Evolutionary conservation across 345 rosid species (phyloP).

Genomic region (Crucihimalaya himalaica): DNA sequence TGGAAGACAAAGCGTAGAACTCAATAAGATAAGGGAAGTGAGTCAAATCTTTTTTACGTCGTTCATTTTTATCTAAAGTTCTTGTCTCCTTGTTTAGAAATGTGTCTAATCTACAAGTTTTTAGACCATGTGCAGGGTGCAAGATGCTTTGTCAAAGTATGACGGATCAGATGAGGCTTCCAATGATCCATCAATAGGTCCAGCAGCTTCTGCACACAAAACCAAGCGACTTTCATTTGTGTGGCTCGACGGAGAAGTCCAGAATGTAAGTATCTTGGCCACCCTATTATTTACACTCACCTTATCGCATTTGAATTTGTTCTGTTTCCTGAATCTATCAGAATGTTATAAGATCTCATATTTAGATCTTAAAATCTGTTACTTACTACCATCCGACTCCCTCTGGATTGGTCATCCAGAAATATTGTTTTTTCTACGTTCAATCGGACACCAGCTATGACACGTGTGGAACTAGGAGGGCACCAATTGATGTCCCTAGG

Average conservation of each 20-base stretch:
- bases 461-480: slow-evolving; percentile 89
- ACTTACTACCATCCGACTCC: slow-evolving; percentile 1
- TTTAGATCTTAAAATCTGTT: neutral
- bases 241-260: slow-evolving; percentile 96
- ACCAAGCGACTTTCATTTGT: slow-evolving; percentile 72
- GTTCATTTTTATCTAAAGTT: neutral
- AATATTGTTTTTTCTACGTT: slow-evolving; percentile 85
- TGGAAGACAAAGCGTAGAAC: slow-evolving; percentile 85
- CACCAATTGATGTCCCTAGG: slow-evolving; percentile 64
- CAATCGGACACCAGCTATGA: slow-evolving; percentile 79
- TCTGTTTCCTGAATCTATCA: slow-evolving; percentile 11
- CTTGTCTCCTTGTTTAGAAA: slow-evolving; percentile 30
- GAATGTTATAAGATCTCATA: neutral
- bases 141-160: slow-evolving; percentile 52
- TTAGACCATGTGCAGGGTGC: slow-evolving; percentile 91
- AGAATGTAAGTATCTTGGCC: slow-evolving; percentile 56
- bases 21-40: slow-evolving; percentile 88
- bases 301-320: slow-evolving; percentile 4
- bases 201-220: slow-evolving; percentile 55
- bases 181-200: slow-evolving; percentile 42
- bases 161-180: slow-evolving; percentile 41
- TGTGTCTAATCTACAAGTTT: slow-evolving; percentile 42
- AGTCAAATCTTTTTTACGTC: slow-evolving; percentile 31
- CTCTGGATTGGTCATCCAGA: slow-evolving; percentile 49
- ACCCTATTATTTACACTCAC: neutral